phyloP scores from a whole-genome alignment of 2,329 filamentous ascomycete genomes.

The Pseudonectria foliicola region DNA sequence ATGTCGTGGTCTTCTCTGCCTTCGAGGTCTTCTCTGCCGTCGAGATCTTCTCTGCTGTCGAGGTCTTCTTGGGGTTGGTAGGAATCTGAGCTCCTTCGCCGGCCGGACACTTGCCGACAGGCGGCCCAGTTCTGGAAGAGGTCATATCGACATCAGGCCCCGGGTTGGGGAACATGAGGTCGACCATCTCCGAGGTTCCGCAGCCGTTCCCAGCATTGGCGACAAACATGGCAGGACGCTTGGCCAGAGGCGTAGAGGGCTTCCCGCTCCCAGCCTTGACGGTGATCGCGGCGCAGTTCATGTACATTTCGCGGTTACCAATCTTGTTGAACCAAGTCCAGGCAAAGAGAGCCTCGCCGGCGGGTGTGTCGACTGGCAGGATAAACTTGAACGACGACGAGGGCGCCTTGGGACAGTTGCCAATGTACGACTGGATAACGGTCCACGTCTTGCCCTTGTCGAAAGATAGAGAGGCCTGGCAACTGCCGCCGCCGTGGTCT shows the following conservation, averaged over 20 bases:
- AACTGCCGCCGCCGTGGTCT: constrained; percentile 63
- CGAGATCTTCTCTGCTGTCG: constrained; percentile 1
- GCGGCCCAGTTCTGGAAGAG: constrained; percentile 29
- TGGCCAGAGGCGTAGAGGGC: constrained; percentile 37
- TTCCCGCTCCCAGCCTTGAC: constrained; percentile 39
- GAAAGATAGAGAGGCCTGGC: constrained; percentile 68
- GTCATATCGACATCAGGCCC: constrained; percentile 46
- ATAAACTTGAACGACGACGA: constrained; percentile 55
- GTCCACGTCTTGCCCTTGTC: constrained; percentile 64
- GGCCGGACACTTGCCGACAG: constrained; percentile 28
- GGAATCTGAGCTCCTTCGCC: constrained; percentile 19
- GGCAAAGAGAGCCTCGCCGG: constrained; percentile 47
- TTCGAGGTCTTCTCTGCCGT: no score
- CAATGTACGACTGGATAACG: constrained; percentile 55
- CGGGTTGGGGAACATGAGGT: constrained; percentile 59
- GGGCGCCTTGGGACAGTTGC: constrained; percentile 41
- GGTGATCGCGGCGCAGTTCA: constrained; percentile 64
- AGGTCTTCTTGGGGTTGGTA: constrained; percentile 9
- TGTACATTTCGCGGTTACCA: constrained; percentile 70
- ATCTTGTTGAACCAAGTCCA: constrained; percentile 72
- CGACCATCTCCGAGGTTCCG: constrained; percentile 47
- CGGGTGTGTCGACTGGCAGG: constrained; percentile 56
- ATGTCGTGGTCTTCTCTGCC: no score
- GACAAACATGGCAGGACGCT: constrained; percentile 61
- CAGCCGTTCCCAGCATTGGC: constrained; percentile 61